Evolutionary conservation across 1,139 yeast genomes (phyloP), one percentile per base, ranked within the genome.

Genomic region (Taiozyma onychis): DNA sequence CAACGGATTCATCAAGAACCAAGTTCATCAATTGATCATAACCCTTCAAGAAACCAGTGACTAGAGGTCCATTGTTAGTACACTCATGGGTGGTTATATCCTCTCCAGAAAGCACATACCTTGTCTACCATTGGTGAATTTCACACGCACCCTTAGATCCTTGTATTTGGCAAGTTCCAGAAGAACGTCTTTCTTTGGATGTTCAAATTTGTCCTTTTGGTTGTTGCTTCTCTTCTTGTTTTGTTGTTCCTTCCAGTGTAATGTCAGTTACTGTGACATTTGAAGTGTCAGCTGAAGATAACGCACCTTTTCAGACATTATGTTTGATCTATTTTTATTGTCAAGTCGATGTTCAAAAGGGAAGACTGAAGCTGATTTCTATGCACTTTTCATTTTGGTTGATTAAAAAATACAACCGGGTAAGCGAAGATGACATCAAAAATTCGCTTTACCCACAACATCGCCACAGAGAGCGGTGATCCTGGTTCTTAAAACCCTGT

Each of bases 21-120:
- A 93, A 75, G 70, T 93, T 93, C 95, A 91, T 86, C 67, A 90
- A 76, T 67, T 88, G 95, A 66, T 93, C 99, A 66, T 78, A 90
- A 21, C 99, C 98, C 62, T 87, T 88, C 60, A 93, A 76, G 1
- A 73, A 70, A 26, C 99, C 99, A 27, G 77, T 75, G 10, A 91
- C 83, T 64, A 74, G 72, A 39, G 13, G 13, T 22, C 14, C n/a
- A n/a, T 18, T 34, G 50, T 51, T 44, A 45, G 49, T 48, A 35
- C 37, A 6, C 16, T 8, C 13, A 13, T 41, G 6, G n/a, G 2
- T n/a, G 6, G 0, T 18, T 27, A 3, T 16, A 14, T 16, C 18
- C 6, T 8, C 5, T 16, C 39, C 9, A 10, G 6, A 16, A 16
- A 14, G 8, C 21, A 60, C 62, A 37, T 49, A 67, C 70, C 66